Conservation (phyloP, 192 early-diverging fungal species). For the Jimgerdemannia lactiflua region DNA sequence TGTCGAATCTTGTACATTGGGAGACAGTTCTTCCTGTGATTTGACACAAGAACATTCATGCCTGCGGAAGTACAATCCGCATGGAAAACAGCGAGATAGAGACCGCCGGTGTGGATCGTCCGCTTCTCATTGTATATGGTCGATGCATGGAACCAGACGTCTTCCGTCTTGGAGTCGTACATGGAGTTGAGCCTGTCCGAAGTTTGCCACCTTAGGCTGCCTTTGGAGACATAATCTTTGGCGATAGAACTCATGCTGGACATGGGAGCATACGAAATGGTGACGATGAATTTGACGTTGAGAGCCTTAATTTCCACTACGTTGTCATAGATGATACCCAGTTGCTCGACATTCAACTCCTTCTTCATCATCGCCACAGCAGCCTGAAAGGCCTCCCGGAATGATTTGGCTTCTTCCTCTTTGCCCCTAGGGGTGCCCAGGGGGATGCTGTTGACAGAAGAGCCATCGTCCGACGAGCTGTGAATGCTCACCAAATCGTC, state of each 20-base stretch:
- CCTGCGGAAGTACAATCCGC: conserved; percentile 42
- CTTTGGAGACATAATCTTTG: conserved; percentile 28
- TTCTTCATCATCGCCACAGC: conserved; percentile 21
- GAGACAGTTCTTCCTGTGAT: conserved; percentile 38
- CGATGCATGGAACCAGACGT: conserved; percentile 20
- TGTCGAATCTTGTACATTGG: conserved; percentile 39
- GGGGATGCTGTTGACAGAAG: not conserved
- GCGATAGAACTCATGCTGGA: conserved; percentile 25
- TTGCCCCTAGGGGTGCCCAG: not conserved
- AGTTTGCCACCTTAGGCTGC: conserved; percentile 35
- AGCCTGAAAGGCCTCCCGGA: conserved; percentile 19
- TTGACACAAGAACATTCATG: conserved; percentile 38
- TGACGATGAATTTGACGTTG: conserved; percentile 39
- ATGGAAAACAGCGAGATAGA: conserved; percentile 47
- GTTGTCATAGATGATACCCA: conserved; percentile 35
- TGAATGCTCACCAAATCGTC: conserved; percentile 4
- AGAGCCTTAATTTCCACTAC: conserved; percentile 31
- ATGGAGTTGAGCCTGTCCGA: conserved; percentile 26
- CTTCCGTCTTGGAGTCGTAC: conserved; percentile 25
- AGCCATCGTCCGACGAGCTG: conserved; percentile 10
- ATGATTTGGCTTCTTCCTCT: conserved; percentile 3
- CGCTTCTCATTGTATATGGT: conserved; percentile 3
- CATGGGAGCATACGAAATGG: conserved; percentile 37
- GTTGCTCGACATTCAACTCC: conserved; percentile 16
- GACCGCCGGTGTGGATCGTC: conserved; percentile 22